Evolutionary conservation across 768 basidiomycete genomes (phyloP).

Genomic region (Clavaria fumosa): DNA sequence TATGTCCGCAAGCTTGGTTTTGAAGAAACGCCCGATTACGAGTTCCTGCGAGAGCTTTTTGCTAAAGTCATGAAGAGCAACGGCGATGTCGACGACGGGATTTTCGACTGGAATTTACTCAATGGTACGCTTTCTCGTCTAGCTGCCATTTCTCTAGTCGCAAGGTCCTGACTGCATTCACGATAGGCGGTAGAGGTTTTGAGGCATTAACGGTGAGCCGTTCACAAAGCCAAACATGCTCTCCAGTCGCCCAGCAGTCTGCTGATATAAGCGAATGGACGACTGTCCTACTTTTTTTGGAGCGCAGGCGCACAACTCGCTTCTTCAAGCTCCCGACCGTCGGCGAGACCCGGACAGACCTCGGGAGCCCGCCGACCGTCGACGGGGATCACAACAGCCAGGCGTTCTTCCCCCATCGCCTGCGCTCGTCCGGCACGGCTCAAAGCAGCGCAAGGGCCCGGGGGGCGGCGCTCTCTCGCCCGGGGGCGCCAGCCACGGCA

Average conservation of each 20-base stretch:
- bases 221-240: no score
- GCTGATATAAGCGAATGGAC: no score
- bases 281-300: no score
- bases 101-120: constrained; percentile 92
- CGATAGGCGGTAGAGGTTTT: no score
- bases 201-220: no score
- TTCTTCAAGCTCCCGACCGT: constrained; percentile 42
- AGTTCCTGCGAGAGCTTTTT: constrained; percentile 92
- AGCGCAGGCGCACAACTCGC: no score
- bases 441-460: no score
- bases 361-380: constrained; percentile 43
- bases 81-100: constrained; percentile 80
- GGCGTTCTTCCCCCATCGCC: constrained; percentile 58
- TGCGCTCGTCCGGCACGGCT: constrained; percentile 62
- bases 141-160: constrained; percentile 15
- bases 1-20: constrained; percentile 98
- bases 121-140: constrained; percentile 38
- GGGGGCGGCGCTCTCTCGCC: constrained; percentile 29
- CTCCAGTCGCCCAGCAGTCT: no score
- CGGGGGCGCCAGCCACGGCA: constrained; percentile 45
- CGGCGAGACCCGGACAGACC: constrained; percentile 29
- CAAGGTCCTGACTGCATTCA: constrained; percentile 43
- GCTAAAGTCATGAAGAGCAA: constrained; percentile 86
- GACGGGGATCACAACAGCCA: constrained; percentile 45
- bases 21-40: constrained; percentile 98